Evolutionary conservation across 1,284 basidiomycete species (phyloP).

Genomic region (Dichomitus squalens): DNA sequence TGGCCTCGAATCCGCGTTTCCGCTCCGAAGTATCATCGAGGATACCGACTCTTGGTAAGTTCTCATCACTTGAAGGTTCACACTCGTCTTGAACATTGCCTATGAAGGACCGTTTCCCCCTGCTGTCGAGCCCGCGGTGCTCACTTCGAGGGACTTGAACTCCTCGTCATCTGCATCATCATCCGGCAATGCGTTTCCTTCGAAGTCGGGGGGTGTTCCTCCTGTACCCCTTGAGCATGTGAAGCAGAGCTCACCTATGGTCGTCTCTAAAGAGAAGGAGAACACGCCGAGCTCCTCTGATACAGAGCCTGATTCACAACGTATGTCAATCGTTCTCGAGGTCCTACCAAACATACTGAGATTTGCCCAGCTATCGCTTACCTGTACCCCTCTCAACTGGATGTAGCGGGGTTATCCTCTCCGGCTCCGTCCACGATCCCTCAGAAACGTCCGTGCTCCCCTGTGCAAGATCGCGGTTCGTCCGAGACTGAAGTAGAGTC

Average conservation of each 20-base stretch:
- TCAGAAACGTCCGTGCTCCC: constrained; percentile 12
- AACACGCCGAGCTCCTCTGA: constrained; percentile 12
- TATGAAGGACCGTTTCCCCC: constrained; percentile 30
- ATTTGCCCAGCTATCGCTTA: constrained; percentile 5
- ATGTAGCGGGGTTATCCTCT: not conserved
- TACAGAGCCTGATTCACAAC: constrained; percentile 20
- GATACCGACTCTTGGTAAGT: not conserved
- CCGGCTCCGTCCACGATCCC: constrained; percentile 3
- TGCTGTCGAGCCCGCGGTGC: not conserved
- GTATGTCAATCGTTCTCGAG: not conserved
- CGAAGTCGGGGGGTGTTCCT: not conserved
- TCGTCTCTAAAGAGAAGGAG: constrained; percentile 2
- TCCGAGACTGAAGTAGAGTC: constrained; percentile 29
- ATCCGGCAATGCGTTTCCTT: not conserved
- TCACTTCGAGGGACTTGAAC: constrained; percentile 12
- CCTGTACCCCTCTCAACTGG: constrained; percentile 12
- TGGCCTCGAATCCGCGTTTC: not conserved
- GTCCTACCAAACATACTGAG: not conserved
- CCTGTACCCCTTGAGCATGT: not conserved
- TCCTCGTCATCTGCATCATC: constrained; percentile 29
- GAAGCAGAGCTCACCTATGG: not conserved
- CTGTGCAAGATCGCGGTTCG: constrained; percentile 8
- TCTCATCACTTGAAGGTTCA: not conserved
- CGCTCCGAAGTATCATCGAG: not conserved
- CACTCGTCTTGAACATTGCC: not conserved